Conservation (phyloP, 495 filamentous ascomycete species). For the Aspergillus ellipticus region DNA sequence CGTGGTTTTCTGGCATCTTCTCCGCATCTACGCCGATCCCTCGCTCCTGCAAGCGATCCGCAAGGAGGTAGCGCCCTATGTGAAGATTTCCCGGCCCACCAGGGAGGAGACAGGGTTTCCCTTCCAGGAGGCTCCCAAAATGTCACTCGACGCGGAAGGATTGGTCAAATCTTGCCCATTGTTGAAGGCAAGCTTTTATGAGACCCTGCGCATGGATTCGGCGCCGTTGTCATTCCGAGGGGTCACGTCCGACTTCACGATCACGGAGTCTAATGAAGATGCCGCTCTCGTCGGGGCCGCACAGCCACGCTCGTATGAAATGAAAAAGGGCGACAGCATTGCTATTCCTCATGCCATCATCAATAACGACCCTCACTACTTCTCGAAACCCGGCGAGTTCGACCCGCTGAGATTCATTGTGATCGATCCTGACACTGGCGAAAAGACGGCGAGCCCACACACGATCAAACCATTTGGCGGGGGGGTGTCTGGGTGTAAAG, state of each 20-base stretch:
- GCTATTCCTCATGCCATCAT: slow-evolving; percentile 48
- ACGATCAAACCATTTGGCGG: slow-evolving; percentile 45
- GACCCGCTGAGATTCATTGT: slow-evolving; percentile 51
- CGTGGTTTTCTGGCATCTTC: slow-evolving; percentile 54
- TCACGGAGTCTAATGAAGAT: slow-evolving; percentile 43
- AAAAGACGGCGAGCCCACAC: slow-evolving; percentile 22
- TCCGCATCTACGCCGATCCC: slow-evolving; percentile 49
- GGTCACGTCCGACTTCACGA: slow-evolving; percentile 38
- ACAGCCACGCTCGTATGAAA: slow-evolving; percentile 36
- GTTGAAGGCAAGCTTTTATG: slow-evolving; percentile 51
- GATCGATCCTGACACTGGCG: slow-evolving; percentile 29
- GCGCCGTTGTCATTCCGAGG: slow-evolving; percentile 43
- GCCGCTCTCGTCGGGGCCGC: slow-evolving; percentile 17
- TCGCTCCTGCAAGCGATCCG: slow-evolving; percentile 46
- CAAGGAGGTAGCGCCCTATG: slow-evolving; percentile 48
- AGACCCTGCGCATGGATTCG: slow-evolving; percentile 51
- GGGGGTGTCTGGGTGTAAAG: slow-evolving; percentile 42
- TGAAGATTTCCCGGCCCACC: slow-evolving; percentile 38
- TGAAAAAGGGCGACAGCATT: slow-evolving; percentile 48
- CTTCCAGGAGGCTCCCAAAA: slow-evolving; percentile 44
- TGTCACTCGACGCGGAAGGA: slow-evolving; percentile 44
- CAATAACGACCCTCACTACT: slow-evolving; percentile 46
- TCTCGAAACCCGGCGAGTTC: slow-evolving; percentile 47
- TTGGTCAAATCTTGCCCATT: slow-evolving; percentile 47
- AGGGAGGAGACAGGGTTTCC: slow-evolving; percentile 50